phyloP scores from a whole-genome alignment of 495 filamentous ascomycete genomes.

The Coniosporium apollinis region DNA sequence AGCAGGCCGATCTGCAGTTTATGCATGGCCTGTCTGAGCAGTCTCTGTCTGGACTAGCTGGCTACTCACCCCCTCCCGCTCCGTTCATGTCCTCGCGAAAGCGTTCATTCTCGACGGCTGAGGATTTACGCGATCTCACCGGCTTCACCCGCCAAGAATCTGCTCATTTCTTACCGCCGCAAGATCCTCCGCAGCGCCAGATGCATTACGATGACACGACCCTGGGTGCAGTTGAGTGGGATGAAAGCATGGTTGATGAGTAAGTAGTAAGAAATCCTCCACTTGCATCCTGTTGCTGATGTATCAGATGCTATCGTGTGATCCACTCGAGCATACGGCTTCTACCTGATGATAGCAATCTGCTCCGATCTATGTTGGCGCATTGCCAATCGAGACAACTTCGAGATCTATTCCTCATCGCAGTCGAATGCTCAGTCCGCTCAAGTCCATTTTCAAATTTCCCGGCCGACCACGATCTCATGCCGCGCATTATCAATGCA shows the following conservation, averaged over 20 bases:
- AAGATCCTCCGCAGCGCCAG: not conserved
- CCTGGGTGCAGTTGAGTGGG: slow-evolving; percentile 17
- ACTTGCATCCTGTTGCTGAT: slow-evolving; percentile 15
- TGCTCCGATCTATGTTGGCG: slow-evolving; percentile 42
- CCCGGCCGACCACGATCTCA: slow-evolving; percentile 16
- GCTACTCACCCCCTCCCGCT: not conserved
- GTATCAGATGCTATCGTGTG: slow-evolving; percentile 42
- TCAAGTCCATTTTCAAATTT: slow-evolving; percentile 32
- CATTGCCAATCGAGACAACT: slow-evolving; percentile 41
- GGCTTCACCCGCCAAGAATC: not conserved
- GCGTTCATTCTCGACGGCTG: not conserved
- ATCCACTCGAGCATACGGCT: slow-evolving; percentile 16
- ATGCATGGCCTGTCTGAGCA: not conserved
- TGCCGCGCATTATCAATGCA: slow-evolving; percentile 23
- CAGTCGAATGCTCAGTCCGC: slow-evolving; percentile 44
- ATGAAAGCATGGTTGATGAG: slow-evolving; percentile 31
- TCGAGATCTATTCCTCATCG: slow-evolving; percentile 55
- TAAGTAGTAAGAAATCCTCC: slow-evolving; percentile 21
- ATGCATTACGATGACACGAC: not conserved
- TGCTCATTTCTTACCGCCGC: not conserved
- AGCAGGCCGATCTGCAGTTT: not conserved
- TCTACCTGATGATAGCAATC: slow-evolving; percentile 47
- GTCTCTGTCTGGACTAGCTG: not conserved
- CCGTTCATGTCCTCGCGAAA: not conserved
- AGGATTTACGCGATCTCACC: not conserved